A percentile compares a stretch with the other conserved stretches of the same genome.
Conservation (phyloP, 768 basidiomycete species). For the Russula griseocarnosa region DNA sequence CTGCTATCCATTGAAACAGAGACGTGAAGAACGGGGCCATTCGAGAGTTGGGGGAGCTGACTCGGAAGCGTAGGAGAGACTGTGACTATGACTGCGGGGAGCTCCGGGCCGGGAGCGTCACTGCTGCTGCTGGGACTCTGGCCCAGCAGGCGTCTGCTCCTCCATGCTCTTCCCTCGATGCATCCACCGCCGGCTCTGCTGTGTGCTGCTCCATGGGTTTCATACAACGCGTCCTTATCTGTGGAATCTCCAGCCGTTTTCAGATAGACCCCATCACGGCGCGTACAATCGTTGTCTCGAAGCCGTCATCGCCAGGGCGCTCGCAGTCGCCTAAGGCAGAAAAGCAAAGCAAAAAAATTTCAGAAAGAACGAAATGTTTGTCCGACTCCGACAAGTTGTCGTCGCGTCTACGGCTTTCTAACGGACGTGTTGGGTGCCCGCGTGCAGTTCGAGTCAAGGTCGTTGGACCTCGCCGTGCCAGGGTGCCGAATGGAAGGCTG, state of each 20-base stretch:
- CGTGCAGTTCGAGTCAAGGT: background rate
- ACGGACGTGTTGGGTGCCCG: background rate
- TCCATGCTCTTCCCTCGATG: conserved; percentile 21
- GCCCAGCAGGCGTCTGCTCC: background rate
- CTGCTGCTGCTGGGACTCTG: background rate
- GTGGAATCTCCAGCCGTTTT: too few relatives aligned
- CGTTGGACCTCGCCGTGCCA: too few relatives aligned
- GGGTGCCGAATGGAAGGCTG: background rate
- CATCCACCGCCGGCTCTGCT: background rate
- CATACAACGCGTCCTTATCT: background rate
- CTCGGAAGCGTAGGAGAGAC: background rate
- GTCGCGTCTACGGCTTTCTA: background rate
- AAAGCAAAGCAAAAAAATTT: background rate
- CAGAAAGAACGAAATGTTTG: too few relatives aligned
- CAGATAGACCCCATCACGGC: background rate
- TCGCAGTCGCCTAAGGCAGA: background rate
- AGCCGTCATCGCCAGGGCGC: background rate
- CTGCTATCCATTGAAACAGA: conserved; percentile 55
- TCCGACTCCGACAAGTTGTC: background rate
- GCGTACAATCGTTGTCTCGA: background rate
- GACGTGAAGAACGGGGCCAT: conserved; percentile 35
- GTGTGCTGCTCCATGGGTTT: background rate
- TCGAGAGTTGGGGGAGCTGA: background rate
- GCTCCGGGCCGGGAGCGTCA: conserved; percentile 2
- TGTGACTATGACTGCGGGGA: too few relatives aligned